Evolutionary conservation across 2,329 filamentous ascomycete species (phyloP).

Genomic region (Fonsecaea erecta): DNA sequence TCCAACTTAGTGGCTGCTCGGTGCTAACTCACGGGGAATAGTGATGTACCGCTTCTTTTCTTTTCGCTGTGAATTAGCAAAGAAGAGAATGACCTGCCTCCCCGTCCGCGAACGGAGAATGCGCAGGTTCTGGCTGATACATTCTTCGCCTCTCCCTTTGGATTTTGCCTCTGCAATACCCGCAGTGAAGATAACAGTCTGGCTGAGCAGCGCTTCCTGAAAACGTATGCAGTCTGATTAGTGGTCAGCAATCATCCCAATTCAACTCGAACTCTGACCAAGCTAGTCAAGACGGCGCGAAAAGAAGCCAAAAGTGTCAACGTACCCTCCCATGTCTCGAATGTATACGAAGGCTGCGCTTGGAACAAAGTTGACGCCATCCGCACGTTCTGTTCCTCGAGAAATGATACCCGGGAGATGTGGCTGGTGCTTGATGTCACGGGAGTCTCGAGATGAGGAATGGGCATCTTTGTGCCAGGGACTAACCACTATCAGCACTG

Average conservation of each 20-base stretch:
- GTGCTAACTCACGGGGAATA: conserved; percentile 42
- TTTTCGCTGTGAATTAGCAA: conserved; percentile 50
- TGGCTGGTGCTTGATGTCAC: conserved; percentile 43
- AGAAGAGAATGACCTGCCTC: conserved; percentile 46
- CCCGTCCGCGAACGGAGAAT: conserved; percentile 46
- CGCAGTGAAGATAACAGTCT: conserved; percentile 47
- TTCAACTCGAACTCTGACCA: background rate
- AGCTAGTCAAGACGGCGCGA: background rate
- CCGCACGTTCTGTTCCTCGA: conserved; percentile 51
- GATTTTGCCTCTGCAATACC: conserved; percentile 51
- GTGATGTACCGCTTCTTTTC: conserved; percentile 49
- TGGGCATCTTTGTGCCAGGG: conserved; percentile 45
- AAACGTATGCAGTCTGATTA: conserved; percentile 48
- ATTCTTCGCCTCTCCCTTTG: conserved; percentile 51
- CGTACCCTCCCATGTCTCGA: conserved; percentile 49
- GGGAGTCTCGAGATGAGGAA: conserved; percentile 51
- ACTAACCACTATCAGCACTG: conserved; percentile 37
- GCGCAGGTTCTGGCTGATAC: conserved; percentile 51
- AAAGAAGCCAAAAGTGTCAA: background rate
- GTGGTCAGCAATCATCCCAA: background rate
- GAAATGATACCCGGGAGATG: conserved; percentile 46
- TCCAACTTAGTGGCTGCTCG: background rate
- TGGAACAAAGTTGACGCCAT: conserved; percentile 46
- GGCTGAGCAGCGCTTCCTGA: conserved; percentile 47
- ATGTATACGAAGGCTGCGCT: conserved; percentile 49